phyloP scores from a whole-genome alignment of 1,284 basidiomycete species.

The Microbotryum lychnidis-dioicae region DNA sequence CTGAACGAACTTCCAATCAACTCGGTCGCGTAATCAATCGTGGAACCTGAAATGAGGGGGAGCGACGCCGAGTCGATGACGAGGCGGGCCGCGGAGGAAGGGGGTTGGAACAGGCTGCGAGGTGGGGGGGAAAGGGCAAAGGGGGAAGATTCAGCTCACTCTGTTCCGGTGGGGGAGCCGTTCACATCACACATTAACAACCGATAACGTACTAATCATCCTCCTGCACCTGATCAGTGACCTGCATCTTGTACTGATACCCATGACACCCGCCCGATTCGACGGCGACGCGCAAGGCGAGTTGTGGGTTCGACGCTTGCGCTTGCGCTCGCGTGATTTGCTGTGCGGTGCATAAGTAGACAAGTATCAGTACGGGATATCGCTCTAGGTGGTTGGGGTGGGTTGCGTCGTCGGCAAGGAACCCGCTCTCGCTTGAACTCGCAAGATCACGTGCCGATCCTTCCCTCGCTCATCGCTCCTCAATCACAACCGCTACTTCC shows the following conservation, averaged over 20 bases:
- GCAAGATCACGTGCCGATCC: no score
- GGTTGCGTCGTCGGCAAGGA: no score
- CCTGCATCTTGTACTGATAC: slow-evolving; percentile 81
- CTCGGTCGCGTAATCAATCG: slow-evolving; percentile 80
- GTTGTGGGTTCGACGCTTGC: slow-evolving; percentile 49
- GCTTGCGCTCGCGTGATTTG: slow-evolving; percentile 25
- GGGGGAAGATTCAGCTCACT: neutral
- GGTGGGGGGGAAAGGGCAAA: neutral
- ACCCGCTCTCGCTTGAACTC: no score
- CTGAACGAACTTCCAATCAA: slow-evolving; percentile 81
- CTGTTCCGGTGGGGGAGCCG: no score
- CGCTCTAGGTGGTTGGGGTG: neutral
- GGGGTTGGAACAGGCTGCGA: slow-evolving; percentile 20
- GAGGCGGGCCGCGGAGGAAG: slow-evolving; percentile 40
- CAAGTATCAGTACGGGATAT: neutral
- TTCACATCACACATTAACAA: no score
- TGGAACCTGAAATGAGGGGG: slow-evolving; percentile 67
- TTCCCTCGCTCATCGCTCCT: no score
- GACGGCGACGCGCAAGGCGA: slow-evolving; percentile 66
- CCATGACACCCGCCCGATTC: slow-evolving; percentile 88
- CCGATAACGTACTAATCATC: slow-evolving; percentile 66
- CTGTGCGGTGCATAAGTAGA: neutral
- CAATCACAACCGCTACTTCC: no score
- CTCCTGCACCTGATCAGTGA: slow-evolving; percentile 50
- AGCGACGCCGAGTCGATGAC: slow-evolving; percentile 74